Evolutionary conservation across 1,284 basidiomycete species (phyloP), one percentile per base, ranked within the genome.

Genomic region (Apiotrichum mycotoxinovorans): DNA sequence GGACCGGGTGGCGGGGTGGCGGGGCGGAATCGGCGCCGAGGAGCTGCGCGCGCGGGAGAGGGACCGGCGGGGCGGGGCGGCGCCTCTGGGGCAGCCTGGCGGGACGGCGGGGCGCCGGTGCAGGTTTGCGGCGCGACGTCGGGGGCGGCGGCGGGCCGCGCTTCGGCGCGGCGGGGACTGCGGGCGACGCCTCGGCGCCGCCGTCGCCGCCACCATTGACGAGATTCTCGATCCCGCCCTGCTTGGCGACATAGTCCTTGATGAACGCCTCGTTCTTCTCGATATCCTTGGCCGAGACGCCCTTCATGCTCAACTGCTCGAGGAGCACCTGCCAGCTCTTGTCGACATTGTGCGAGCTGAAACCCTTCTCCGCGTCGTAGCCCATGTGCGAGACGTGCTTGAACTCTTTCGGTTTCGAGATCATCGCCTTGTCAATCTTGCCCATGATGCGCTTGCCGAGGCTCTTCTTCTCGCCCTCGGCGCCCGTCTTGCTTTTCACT

Each of bases 381-480:
- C 93, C 93, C 89, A 98, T 96, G 72, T 97, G 94, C 0, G 89
- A 91, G 44, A 96, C 83, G 71, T 98, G 94, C 63, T 85, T 83
- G 80, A 97, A 97, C 4, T 88, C 88, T 75, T 58, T 37, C 7
- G 94, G 93, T 0, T 82, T 88, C 14, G 90, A 91, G 54, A 97
- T 97, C 81, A 89, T 84, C 1, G 89, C 88, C 77, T 96, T 96
- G 79, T 93, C 86, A 60, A 95, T 87, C 73, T 85, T 87, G 48
- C 83, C 81, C 64, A 81, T 82, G 70, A 81, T 83, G 76, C 84
- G 85, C 78, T 86, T 86, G 65, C 64, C 17, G 61, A 62, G 65
- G 26, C 64, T 66, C 57, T 74, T 70, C 58, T 70, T 71, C 20
- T 66, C 68, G 8, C 37, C 51, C 10, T 25, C 42, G 33, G 20